Evolutionary conservation across 2,329 filamentous ascomycete species (phyloP).

Genomic region (Leptographium wingfieldii): DNA sequence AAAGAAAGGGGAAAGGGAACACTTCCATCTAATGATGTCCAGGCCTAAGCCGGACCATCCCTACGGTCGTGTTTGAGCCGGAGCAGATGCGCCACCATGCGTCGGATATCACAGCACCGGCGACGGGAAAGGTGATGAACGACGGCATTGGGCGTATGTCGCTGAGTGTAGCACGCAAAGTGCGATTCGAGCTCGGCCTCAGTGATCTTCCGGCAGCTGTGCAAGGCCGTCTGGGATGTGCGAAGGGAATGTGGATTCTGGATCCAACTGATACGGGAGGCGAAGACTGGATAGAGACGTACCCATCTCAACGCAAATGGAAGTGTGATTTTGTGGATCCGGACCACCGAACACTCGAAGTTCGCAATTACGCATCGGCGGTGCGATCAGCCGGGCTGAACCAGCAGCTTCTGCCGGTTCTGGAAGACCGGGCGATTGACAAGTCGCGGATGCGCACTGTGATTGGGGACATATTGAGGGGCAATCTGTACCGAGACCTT

Average conservation of each 20-base stretch:
- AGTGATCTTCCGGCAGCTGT: slow-evolving; percentile 47
- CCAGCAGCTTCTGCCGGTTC: slow-evolving; percentile 54
- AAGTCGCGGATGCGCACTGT: slow-evolving; percentile 28
- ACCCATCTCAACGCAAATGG: slow-evolving; percentile 59
- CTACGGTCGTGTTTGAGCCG: slow-evolving; percentile 31
- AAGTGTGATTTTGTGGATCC: slow-evolving; percentile 32
- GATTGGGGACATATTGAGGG: slow-evolving; percentile 35
- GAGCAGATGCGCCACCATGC: slow-evolving; percentile 30
- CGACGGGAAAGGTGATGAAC: slow-evolving; percentile 40
- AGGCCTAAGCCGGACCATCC: slow-evolving; percentile 39
- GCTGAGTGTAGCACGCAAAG: slow-evolving; percentile 36
- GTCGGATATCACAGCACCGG: slow-evolving; percentile 25
- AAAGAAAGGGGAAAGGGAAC: too few relatives aligned
- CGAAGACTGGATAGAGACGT: slow-evolving; percentile 53
- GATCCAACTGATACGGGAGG: slow-evolving; percentile 35
- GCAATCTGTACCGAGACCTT: slow-evolving; percentile 39
- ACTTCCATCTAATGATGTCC: background rate
- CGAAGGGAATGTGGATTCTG: slow-evolving; percentile 65
- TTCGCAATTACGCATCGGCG: slow-evolving; percentile 35
- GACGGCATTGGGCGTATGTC: slow-evolving; percentile 58
- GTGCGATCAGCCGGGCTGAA: slow-evolving; percentile 47
- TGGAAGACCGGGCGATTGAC: slow-evolving; percentile 45
- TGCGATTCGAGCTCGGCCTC: slow-evolving; percentile 39
- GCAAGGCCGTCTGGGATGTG: slow-evolving; percentile 58
- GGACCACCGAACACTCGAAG: slow-evolving; percentile 51